Evolutionary conservation across 148 eudicot species (phyloP).

Genomic region (Spergularia bocconei): DNA sequence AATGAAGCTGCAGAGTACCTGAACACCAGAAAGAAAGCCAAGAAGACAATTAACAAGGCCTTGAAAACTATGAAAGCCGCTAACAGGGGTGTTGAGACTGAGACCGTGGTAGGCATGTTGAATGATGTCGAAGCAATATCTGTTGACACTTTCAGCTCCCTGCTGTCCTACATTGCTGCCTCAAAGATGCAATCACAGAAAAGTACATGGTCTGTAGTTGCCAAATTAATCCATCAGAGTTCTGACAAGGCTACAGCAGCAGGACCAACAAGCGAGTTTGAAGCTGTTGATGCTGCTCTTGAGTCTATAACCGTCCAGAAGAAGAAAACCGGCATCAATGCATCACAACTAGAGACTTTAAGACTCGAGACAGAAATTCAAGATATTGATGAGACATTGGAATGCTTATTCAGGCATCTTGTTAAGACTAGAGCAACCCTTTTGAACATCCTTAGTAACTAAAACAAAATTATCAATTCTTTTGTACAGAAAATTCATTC

Average conservation of each 20-base stretch:
- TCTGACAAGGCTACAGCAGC: neutral
- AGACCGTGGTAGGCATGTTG: neutral
- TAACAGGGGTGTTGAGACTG: slow-evolving; percentile 1
- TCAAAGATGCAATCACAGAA: neutral
- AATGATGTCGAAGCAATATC: slow-evolving; percentile 6
- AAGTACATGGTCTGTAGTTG: slow-evolving; percentile 16
- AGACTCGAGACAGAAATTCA: slow-evolving; percentile 34
- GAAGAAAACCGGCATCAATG: slow-evolving; percentile 15
- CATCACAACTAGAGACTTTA: slow-evolving; percentile 17
- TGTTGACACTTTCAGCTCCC: slow-evolving; percentile 10
- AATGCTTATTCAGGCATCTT: slow-evolving; percentile 38
- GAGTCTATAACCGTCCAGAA: slow-evolving; percentile 18
- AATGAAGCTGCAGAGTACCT: slow-evolving; percentile 21
- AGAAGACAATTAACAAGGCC: slow-evolving; percentile 26
- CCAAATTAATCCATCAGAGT: slow-evolving; percentile 5
- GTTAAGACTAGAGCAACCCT: slow-evolving; percentile 49
- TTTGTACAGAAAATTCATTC: too few species aligned
- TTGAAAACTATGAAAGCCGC: slow-evolving; percentile 19
- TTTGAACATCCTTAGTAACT: slow-evolving; percentile 49
- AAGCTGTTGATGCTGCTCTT: slow-evolving; percentile 12
- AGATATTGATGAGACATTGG: slow-evolving; percentile 40
- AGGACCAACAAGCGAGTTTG: slow-evolving; percentile 4
- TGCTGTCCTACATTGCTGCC: neutral
- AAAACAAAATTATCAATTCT: neutral
- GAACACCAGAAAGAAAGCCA: slow-evolving; percentile 16